Evolutionary conservation across 2,329 filamentous ascomycete genomes (phyloP).

Genomic region (Aspergillus novoparasiticus): DNA sequence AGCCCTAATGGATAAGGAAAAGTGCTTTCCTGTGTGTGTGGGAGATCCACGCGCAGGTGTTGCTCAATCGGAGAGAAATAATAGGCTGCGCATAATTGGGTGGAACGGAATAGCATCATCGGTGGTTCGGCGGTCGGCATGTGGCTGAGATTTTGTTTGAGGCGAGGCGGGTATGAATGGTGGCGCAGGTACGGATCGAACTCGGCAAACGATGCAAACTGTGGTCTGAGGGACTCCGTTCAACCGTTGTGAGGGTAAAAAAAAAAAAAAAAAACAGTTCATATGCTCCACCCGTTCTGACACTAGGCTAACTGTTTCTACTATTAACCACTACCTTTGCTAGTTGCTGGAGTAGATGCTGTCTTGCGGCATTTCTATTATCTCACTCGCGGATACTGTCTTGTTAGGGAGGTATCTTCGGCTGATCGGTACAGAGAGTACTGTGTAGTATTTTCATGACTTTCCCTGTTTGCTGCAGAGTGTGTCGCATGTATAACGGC

Average conservation of each 20-base stretch:
- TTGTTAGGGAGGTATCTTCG: background rate
- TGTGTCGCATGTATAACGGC: background rate
- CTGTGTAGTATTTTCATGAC: background rate
- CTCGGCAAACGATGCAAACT: background rate
- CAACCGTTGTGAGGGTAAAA: background rate
- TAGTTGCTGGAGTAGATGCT: background rate
- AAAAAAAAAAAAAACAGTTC: background rate
- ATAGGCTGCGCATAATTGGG: constrained; percentile 9
- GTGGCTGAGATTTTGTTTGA: constrained; percentile 2
- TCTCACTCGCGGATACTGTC: background rate
- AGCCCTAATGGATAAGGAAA: background rate
- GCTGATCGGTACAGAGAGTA: background rate
- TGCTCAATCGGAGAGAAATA: background rate
- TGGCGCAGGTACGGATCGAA: background rate
- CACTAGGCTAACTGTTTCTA: constrained; percentile 3
- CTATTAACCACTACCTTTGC: background rate
- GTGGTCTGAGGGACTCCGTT: background rate
- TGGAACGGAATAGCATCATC: constrained; percentile 5
- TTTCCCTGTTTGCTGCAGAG: background rate
- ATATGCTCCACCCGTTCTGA: constrained; percentile 4
- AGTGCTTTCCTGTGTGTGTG: background rate
- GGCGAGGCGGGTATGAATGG: background rate
- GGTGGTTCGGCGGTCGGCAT: background rate
- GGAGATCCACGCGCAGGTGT: background rate
- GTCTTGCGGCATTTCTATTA: background rate